Conservation (phyloP, 306 rosid species). For the Calophaca sinica region DNA sequence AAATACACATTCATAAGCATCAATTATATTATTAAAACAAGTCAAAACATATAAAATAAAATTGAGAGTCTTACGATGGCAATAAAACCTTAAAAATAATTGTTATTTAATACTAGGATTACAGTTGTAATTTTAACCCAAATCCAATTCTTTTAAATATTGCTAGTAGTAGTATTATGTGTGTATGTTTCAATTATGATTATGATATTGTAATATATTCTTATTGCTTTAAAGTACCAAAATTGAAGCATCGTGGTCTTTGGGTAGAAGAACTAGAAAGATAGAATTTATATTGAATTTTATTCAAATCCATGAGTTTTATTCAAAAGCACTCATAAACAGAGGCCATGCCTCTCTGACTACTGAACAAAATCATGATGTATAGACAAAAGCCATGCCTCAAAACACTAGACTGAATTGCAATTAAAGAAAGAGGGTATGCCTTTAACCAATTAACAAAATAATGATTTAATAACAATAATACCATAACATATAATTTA, state of each 20-base stretch:
- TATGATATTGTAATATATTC: neutral
- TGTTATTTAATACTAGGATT: no score
- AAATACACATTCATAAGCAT: no score
- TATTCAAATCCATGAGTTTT: neutral
- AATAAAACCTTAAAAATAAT: no score
- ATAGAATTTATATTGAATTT: neutral
- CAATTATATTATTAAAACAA: no score
- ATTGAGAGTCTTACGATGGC: no score
- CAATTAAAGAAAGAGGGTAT: no score
- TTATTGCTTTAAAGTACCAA: neutral
- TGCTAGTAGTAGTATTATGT: neutral
- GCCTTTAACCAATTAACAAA: neutral
- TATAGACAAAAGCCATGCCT: neutral
- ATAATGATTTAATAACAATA: neutral
- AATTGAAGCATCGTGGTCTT: constrained; percentile 11
- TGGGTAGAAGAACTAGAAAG: neutral
- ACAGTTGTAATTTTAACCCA: no score
- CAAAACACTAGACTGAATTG: neutral
- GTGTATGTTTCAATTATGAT: neutral
- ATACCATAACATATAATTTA: neutral
- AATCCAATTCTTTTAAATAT: no score
- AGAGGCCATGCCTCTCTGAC: neutral
- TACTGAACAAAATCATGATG: neutral
- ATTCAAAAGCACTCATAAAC: neutral
- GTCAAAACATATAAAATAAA: no score